Base-by-base conservation (phyloP, 805 yeast genomes). In the Cyberlindnera maritima region DNA sequence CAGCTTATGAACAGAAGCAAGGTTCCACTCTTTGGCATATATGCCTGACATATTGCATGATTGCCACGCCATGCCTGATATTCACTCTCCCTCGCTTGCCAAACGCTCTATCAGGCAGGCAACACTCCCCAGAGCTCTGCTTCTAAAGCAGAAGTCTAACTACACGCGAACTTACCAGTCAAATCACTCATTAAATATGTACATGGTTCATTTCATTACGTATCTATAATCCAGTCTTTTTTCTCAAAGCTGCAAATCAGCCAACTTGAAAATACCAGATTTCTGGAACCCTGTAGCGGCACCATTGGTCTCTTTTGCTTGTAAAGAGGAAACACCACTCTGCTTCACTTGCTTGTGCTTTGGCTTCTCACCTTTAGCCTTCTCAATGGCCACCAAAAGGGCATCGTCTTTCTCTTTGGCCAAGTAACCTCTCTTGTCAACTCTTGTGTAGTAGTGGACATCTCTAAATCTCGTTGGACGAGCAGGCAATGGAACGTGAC, bases 401-500 rank as follows among this genome's bases (percentile, higher is more conserved):
- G 54, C 52, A 35, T 57, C 47, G 38, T 59, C 54, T 23, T 38
- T 36, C 52, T 62, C 79, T 58, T 68, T 75, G 43, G 60, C 64
- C 60, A 90, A 68, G 62, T 88, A 92, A 8, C 99, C 99, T 55
- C 89, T 77, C 60, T 80, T 81, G 32, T 73, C 81, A 2, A 77
- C 75, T 62, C 81, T 76, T 41, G 89, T 79, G 69, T 94, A 92
- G 66, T 75, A 88, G 48, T 80, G 80, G 47, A 92, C 82, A 60
- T 85, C 89, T 67, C 88, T 85, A 68, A 87, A 80, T 57, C 79
- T 81, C 9, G 84, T 85, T 13, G 99, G 99, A 66, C 90, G 80
- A 1, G 97, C 90, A 43, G 79, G 82, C 54, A 88, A 64, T 38
- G 98, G 98, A 14, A 91, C 65, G 54, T 89, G 80, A 15, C 95